Percentiles rank a stretch among this genome's conserved stretches.
Conservation (phyloP, 352 stramenopile genomes). For the Globisporangium megalacanthum region DNA sequence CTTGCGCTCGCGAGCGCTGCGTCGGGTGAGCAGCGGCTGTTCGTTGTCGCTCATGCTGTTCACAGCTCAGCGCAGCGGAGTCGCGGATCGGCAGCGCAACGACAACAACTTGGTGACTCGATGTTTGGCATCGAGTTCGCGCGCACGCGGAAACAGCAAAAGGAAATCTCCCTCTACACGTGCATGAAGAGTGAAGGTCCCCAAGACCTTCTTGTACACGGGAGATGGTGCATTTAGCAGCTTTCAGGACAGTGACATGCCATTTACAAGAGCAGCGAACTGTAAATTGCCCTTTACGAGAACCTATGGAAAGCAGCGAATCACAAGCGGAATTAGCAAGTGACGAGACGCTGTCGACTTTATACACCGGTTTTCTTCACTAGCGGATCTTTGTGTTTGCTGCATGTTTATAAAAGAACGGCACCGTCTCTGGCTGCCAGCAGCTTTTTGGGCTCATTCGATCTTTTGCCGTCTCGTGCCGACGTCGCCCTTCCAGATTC, state of each 20-base stretch:
- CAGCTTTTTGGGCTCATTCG: background rate
- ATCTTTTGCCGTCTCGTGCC: slow-evolving; percentile 1
- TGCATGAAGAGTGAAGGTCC: background rate
- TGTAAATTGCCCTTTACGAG: background rate
- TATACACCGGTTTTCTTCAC: background rate
- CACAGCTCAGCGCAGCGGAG: background rate
- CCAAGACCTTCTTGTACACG: background rate
- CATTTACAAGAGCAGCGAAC: background rate
- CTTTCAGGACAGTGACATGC: background rate
- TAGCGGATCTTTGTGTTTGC: background rate
- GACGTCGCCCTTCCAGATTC: no score
- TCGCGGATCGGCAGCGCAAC: no score
- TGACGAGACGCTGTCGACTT: slow-evolving; percentile 2
- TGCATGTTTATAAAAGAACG: background rate
- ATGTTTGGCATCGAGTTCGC: background rate
- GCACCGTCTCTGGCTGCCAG: background rate
- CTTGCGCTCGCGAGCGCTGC: slow-evolving; percentile 55
- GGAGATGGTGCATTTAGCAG: background rate
- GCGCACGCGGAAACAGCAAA: background rate
- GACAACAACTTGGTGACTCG: background rate
- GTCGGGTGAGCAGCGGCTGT: slow-evolving; percentile 31
- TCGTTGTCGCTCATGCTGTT: slow-evolving; percentile 6
- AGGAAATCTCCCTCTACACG: slow-evolving; percentile 2
- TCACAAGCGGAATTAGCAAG: background rate
- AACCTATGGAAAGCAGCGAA: background rate